Conservation (phyloP, 2,329 filamentous ascomycete genomes). For the Hirsutella thompsonii region DNA sequence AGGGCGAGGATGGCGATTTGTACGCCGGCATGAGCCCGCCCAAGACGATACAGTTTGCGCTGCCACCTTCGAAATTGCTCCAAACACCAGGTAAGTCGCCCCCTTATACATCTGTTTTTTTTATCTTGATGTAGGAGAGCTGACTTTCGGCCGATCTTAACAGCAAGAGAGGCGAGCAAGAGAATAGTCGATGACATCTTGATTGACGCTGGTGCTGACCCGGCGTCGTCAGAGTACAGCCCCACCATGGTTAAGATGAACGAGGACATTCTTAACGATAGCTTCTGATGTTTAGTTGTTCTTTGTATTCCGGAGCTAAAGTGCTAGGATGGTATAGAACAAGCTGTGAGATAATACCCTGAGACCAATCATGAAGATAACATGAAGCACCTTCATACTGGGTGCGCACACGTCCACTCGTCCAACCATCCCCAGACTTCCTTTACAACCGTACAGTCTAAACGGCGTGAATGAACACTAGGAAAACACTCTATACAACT, state of each 20-base stretch:
- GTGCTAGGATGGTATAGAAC: too few species aligned
- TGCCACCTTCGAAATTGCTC: conserved; percentile 63
- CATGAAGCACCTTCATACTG: too few species aligned
- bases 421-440: too few species aligned
- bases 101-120: neutral
- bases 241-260: conserved; percentile 55
- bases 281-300: too few species aligned
- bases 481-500: too few species aligned
- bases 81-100: conserved; percentile 59
- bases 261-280: conserved; percentile 47
- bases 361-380: too few species aligned
- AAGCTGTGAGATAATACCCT: too few species aligned
- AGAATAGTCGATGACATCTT: conserved; percentile 73
- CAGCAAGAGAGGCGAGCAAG: conserved; percentile 67
- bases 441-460: too few species aligned
- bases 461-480: too few species aligned
- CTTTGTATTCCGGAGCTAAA: too few species aligned
- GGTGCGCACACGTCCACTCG: too few species aligned
- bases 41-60: conserved; percentile 80
- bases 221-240: conserved; percentile 43
- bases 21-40: conserved; percentile 75
- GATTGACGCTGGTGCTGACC: conserved; percentile 56
- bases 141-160: neutral
- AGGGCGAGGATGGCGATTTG: conserved; percentile 47
- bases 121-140: conserved; percentile 1